These are phyloP conservation scores for Venturia carpophila DNA, from an alignment of 2,329 filamentous ascomycete genomes.

Conservation along the genomic window DNA sequence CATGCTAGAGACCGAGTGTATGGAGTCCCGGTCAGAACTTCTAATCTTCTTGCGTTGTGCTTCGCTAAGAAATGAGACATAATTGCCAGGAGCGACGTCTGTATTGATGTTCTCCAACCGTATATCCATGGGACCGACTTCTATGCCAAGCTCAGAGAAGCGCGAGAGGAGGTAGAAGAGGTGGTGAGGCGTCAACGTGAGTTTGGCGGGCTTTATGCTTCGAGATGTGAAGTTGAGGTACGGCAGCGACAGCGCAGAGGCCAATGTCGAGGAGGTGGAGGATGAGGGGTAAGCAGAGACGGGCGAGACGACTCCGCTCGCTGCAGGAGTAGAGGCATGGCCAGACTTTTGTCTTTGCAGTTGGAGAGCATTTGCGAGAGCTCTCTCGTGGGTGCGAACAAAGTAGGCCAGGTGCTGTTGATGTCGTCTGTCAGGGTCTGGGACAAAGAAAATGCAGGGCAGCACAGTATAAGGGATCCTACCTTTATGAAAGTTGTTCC, in stretches of 20 bases:
- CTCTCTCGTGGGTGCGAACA: constrained; percentile 95
- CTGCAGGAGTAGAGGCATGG: constrained; percentile 53
- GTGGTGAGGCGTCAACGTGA: constrained; percentile 90
- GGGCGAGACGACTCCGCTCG: constrained; percentile 35
- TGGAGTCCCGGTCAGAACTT: constrained; percentile 77
- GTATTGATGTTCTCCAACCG: constrained; percentile 90
- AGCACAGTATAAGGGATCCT: constrained; percentile 11
- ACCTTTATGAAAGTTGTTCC: constrained; percentile 82
- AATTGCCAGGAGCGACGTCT: constrained; percentile 77
- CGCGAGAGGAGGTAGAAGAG: constrained; percentile 93
- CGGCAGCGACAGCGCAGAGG: constrained; percentile 79
- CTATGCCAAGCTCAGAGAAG: constrained; percentile 85
- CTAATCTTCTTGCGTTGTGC: constrained; percentile 72
- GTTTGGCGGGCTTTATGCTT: constrained; percentile 77
- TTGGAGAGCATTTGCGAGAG: constrained; percentile 89
- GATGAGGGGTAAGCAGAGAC: constrained; percentile 50
- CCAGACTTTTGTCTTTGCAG: constrained; percentile 54
- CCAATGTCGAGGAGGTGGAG: constrained; percentile 63
- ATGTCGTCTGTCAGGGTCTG: constrained; percentile 9
- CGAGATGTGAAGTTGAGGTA: constrained; percentile 78
- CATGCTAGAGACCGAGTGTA: constrained; percentile 93
- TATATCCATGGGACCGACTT: constrained; percentile 92
- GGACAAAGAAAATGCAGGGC: constrained; percentile 3
- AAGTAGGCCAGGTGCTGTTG: constrained; percentile 84
- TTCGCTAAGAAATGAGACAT: constrained; percentile 89